Evolutionary conservation across 2,329 filamentous ascomycete genomes (phyloP), one percentile per base, ranked within the genome.

Genomic region (Setomelanomma holmii): DNA sequence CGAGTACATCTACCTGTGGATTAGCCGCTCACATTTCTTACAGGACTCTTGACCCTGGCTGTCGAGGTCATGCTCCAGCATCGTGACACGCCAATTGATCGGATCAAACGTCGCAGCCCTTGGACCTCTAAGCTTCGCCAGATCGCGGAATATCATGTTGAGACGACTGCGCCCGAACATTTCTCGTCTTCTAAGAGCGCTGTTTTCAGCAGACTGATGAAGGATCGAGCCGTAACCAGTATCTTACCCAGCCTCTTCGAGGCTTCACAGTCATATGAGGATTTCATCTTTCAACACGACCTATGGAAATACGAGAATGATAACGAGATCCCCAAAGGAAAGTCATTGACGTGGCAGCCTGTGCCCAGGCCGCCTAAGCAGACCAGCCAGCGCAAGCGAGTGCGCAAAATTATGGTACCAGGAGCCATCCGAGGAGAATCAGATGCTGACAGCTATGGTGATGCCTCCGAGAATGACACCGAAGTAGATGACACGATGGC

Each of bases 11-110:
- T 7, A 17, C 12, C 33, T 39, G 45, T 58, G 63, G n/a, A n/a
- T n/a, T n/a, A n/a, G 21, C 65, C 23, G 11, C n/a, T 5, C 2
- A n/a, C 27, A 30, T 14, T 10, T 30, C 10, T 30, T 14, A 1
- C 33, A 72, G 68, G 62, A 2, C 62, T 72, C 4, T 49, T 66
- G 30, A 62, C 53, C 6, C 40, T 73, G 16, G 68, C 66, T 3
- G 61, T 68, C 6, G 61, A 67, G 24, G 54, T 73, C n/a, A 62
- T 71, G 62, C 50, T 69, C 5, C 50, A 69, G n/a, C 67, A 71
- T 38, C 65, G 67, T 5, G 45, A 41, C 38, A 34, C 17, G 4
- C 35, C 47, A 5, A 58, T 61, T 4, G 67, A 71, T 23, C 55
- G 57, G 22, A 42, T 55, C 6, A 68, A 70, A 52, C 66, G 61